Percentiles rank a stretch among this genome's conserved stretches.
phyloP scores from a whole-genome alignment of 495 filamentous ascomycete species.

The Annulohypoxylon maeteangense region DNA sequence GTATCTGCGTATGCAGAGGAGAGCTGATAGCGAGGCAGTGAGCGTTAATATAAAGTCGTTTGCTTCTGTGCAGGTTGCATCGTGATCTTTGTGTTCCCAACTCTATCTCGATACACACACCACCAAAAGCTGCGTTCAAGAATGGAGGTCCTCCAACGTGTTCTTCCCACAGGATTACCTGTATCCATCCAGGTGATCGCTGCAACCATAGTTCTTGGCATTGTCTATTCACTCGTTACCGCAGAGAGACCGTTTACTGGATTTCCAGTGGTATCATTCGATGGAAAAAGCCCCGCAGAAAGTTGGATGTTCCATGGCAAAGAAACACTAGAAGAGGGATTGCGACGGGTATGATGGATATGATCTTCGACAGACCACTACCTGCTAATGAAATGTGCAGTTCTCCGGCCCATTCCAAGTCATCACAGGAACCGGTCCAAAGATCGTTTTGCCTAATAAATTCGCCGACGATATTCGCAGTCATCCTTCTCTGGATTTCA shows the following conservation, averaged over 20 bases:
- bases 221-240: slow-evolving; percentile 42
- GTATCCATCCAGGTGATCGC: slow-evolving; percentile 41
- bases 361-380: neutral
- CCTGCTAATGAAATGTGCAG: slow-evolving; percentile 27
- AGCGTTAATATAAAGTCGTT: slow-evolving; percentile 15
- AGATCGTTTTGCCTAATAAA: slow-evolving; percentile 59
- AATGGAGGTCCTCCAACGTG: slow-evolving; percentile 42
- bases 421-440: slow-evolving; percentile 46
- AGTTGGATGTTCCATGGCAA: slow-evolving; percentile 41
- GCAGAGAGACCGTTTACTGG: slow-evolving; percentile 39
- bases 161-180: slow-evolving; percentile 43
- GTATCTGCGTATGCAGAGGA: neutral
- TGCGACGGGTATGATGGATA: slow-evolving; percentile 26
- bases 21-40: neutral
- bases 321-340: slow-evolving; percentile 38
- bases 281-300: slow-evolving; percentile 40
- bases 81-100: neutral
- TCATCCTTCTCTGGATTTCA: slow-evolving; percentile 52
- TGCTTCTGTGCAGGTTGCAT: neutral
- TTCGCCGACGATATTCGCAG: slow-evolving; percentile 63
- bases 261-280: slow-evolving; percentile 42
- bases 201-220: slow-evolving; percentile 35
- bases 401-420: slow-evolving; percentile 48
- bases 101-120: neutral
- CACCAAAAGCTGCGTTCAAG: neutral